Percentiles rank a stretch among this genome's conserved stretches.
Conservation (phyloP, 2,329 filamentous ascomycete species). For the Alternaria arborescens region DNA sequence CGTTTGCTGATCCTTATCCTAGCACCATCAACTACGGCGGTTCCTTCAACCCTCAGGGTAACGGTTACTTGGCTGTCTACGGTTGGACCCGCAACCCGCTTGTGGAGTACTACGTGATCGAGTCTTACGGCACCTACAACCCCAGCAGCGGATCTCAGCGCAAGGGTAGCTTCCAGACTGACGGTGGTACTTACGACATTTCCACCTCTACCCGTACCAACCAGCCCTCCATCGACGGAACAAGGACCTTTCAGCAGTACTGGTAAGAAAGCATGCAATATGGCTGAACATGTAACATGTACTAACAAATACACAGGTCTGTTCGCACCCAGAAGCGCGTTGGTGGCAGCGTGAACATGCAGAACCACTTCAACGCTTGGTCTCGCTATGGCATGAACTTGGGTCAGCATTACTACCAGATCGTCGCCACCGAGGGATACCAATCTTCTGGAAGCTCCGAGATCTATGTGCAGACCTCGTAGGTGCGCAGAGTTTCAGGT, state of each 20-base stretch:
- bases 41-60: constrained; percentile 27
- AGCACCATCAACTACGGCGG: constrained; percentile 29
- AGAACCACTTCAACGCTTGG: constrained; percentile 43
- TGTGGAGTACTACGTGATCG: constrained; percentile 67
- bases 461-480: constrained; percentile 16
- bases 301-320: constrained; percentile 7
- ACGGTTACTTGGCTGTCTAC: constrained; percentile 56
- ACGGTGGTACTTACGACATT: constrained; percentile 63
- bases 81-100: constrained; percentile 64
- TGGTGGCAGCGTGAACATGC: constrained; percentile 50
- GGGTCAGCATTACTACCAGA: constrained; percentile 35
- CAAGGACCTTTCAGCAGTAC: constrained; percentile 63
- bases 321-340: constrained; percentile 59
- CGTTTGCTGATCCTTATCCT: neutral
- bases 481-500: neutral
- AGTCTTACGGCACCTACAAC: constrained; percentile 58
- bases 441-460: constrained; percentile 53
- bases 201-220: constrained; percentile 58
- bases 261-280: constrained; percentile 48
- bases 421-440: constrained; percentile 64
- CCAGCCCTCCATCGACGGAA: constrained; percentile 62
- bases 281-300: neutral
- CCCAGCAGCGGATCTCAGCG: constrained; percentile 54
- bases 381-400: constrained; percentile 30
- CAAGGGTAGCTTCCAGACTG: constrained; percentile 60